Conservation (phyloP, 2,329 filamentous ascomycete genomes). For the Xylaria sp. region DNA sequence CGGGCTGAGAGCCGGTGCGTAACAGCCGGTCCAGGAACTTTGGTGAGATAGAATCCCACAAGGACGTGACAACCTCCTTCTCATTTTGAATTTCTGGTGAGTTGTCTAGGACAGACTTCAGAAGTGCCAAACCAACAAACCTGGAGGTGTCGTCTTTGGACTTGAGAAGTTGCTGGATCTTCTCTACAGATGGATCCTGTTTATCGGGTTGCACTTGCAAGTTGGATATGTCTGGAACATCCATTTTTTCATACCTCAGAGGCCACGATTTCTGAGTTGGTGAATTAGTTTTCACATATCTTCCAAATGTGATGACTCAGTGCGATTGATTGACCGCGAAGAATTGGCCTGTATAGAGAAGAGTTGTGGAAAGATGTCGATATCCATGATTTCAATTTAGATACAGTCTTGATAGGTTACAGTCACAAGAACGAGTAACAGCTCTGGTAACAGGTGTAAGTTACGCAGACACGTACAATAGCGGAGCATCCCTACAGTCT, state of each 20-base stretch:
- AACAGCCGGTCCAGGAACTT: slow-evolving; percentile 68
- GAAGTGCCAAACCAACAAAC: slow-evolving; percentile 68
- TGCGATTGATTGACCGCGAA: too few relatives aligned
- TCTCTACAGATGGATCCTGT: slow-evolving; percentile 40
- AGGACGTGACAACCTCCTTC: slow-evolving; percentile 45
- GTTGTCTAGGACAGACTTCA: slow-evolving; percentile 68
- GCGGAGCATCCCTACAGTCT: too few relatives aligned
- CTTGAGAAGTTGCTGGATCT: slow-evolving; percentile 58
- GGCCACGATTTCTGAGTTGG: too few relatives aligned
- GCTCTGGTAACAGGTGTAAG: too few relatives aligned
- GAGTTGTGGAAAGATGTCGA: too few relatives aligned
- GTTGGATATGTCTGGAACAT: slow-evolving; percentile 16
- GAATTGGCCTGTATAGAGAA: too few relatives aligned
- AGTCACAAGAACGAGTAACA: too few relatives aligned
- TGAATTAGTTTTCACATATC: too few relatives aligned
- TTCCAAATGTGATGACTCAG: too few relatives aligned
- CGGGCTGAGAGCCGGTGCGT: slow-evolving; percentile 49
- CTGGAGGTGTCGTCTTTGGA: slow-evolving; percentile 68
- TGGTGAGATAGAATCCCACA: slow-evolving; percentile 64
- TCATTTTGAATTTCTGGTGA: slow-evolving; percentile 54
- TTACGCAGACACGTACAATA: too few relatives aligned
- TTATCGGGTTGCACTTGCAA: slow-evolving; percentile 6
- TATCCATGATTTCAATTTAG: slow-evolving; percentile 1
- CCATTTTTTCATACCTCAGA: slow-evolving; percentile 1
- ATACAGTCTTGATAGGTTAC: neutral